Evolutionary conservation across 495 filamentous ascomycete genomes (phyloP).

Genomic region (Aspergillus olivimuriae): DNA sequence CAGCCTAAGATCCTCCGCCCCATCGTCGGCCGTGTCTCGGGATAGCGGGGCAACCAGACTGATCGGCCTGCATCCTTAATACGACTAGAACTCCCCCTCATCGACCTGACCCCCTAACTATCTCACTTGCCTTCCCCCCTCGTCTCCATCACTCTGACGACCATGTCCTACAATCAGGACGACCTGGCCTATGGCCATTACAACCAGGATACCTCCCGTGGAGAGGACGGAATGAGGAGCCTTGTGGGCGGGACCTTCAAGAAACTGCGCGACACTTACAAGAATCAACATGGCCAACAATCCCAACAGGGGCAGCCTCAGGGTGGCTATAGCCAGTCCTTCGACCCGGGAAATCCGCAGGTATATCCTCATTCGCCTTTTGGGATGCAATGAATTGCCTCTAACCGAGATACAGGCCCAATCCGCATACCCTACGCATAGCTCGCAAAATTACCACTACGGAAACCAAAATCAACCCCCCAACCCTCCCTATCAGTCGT

Average conservation of each 20-base stretch:
- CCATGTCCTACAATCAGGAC: slow-evolving; percentile 44
- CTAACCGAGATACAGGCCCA: too few relatives aligned
- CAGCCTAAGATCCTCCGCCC: neutral
- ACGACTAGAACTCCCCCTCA: neutral
- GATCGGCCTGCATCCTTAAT: neutral
- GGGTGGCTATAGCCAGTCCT: neutral
- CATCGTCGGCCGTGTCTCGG: neutral
- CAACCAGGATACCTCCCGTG: slow-evolving; percentile 20
- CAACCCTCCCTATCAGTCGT: slow-evolving; percentile 14
- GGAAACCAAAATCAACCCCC: slow-evolving; percentile 12
- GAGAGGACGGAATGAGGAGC: slow-evolving; percentile 35
- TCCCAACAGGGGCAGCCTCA: neutral
- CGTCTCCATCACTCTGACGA: neutral
- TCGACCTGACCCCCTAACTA: neutral
- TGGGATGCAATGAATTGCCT: too few relatives aligned
- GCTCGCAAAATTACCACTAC: too few relatives aligned
- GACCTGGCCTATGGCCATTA: slow-evolving; percentile 51
- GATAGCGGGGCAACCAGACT: neutral
- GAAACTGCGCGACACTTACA: slow-evolving; percentile 40
- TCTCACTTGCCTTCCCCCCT: neutral
- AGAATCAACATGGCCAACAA: slow-evolving; percentile 19
- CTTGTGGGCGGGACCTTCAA: slow-evolving; percentile 49
- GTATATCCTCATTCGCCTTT: too few relatives aligned
- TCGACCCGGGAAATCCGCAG: neutral
- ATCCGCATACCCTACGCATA: too few relatives aligned